Conservation (phyloP, 2,329 filamentous ascomycete genomes). For the Fusarium continuum region DNA sequence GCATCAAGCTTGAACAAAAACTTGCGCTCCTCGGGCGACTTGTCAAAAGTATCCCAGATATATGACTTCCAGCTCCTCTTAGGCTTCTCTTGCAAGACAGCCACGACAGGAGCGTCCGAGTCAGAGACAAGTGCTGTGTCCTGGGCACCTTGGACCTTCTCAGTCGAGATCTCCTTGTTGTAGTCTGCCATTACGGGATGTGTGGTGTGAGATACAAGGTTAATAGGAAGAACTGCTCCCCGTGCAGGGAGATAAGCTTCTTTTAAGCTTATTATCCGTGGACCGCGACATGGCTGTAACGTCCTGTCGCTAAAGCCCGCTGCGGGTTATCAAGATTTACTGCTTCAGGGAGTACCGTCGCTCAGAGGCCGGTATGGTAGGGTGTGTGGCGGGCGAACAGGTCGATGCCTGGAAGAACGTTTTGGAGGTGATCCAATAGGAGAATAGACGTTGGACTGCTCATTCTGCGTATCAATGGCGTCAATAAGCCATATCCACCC, state of each 20-base stretch:
- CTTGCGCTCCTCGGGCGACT: constrained; percentile 52
- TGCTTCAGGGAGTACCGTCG: neutral
- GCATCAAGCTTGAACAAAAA: constrained; percentile 57
- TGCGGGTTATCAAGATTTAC: neutral
- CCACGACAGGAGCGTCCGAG: neutral
- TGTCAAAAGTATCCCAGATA: constrained; percentile 59
- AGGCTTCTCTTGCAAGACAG: constrained; percentile 14
- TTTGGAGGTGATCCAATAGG: neutral
- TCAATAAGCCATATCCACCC: neutral
- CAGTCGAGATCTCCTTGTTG: neutral
- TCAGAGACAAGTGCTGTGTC: neutral
- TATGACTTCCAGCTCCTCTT: constrained; percentile 54
- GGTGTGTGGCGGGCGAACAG: neutral
- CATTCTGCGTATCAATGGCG: constrained; percentile 21
- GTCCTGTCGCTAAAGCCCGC: too few relatives aligned
- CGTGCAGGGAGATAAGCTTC: neutral
- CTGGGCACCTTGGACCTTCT: neutral
- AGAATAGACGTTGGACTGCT: neutral
- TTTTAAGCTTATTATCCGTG: constrained; percentile 10
- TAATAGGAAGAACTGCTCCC: too few relatives aligned
- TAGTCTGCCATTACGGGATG: neutral
- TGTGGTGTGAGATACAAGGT: neutral
- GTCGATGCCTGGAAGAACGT: neutral
- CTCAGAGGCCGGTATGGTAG: neutral
- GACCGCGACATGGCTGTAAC: accelerated